A percentile compares a stretch with the other conserved stretches of the same genome.
Conservation (phyloP, 148 eudicot genomes). For the Diospyros kaki region DNA sequence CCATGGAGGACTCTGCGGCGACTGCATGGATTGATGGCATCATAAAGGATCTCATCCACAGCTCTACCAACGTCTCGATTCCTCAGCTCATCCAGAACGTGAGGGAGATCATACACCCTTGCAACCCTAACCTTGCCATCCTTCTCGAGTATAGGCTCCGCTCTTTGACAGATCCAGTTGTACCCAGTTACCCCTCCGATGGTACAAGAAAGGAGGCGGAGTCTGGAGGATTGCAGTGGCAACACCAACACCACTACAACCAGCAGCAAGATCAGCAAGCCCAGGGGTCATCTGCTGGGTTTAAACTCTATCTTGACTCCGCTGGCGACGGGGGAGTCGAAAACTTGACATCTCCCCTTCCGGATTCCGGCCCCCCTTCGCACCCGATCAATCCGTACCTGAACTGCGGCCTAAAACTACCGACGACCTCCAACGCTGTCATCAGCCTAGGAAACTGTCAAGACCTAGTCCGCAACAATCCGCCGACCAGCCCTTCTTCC, state of each 20-base stretch:
- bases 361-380: neutral
- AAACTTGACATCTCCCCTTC: conserved; percentile 5
- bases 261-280: neutral
- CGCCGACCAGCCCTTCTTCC: neutral
- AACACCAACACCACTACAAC: neutral
- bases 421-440: neutral
- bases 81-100: conserved; percentile 87
- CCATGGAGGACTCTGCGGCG: conserved; percentile 19
- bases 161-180: conserved; percentile 34
- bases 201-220: conserved; percentile 6
- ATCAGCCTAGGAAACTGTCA: neutral
- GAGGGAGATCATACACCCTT: conserved; percentile 89
- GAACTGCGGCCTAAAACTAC: conserved; percentile 21
- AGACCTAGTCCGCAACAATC: neutral
- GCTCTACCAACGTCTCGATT: conserved; percentile 53
- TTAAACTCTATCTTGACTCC: conserved; percentile 4
- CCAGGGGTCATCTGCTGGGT: conserved; percentile 8
- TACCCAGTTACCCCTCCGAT: neutral
- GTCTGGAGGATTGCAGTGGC: neutral
- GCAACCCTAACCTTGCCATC: conserved; percentile 74
- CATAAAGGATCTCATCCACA: conserved; percentile 75
- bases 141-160: conserved; percentile 75
- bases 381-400: conserved; percentile 11
- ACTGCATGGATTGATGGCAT: conserved; percentile 78
- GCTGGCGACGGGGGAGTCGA: conserved; percentile 3